Percentiles rank a stretch among this genome's conserved stretches.
Conservation (phyloP, 139 green algal genomes). For the Chlorella sp. region DNA sequence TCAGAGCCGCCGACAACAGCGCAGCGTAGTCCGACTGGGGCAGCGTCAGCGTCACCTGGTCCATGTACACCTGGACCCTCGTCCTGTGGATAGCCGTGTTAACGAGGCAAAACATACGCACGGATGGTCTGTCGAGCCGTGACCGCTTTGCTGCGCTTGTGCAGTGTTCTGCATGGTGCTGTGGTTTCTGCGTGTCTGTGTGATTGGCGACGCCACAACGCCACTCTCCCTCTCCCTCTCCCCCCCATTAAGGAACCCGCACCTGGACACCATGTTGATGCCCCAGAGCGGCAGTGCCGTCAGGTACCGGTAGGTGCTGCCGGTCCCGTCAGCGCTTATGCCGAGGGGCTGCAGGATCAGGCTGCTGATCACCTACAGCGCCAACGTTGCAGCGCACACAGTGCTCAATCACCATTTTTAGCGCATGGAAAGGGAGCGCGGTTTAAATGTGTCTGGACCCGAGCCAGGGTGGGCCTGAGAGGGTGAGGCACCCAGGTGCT, state of each 20-base stretch:
- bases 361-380: background rate
- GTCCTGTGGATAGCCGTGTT: no score
- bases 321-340: background rate
- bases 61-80: background rate
- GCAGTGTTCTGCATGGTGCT: no score
- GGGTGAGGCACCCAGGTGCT: background rate
- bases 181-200: no score
- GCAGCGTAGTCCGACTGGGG: background rate
- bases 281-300: slow-evolving; percentile 1
- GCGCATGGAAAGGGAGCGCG: background rate
- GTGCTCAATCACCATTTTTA: background rate
- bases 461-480: no score
- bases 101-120: no score
- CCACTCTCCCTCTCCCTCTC: no score
- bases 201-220: no score
- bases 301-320: background rate
- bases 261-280: slow-evolving; percentile 6
- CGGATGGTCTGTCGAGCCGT: no score
- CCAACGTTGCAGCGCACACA: background rate
- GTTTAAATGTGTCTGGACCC: no score
- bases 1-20: background rate
- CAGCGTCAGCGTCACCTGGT: background rate
- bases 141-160: no score
- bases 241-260: background rate
- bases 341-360: background rate